phyloP scores from a whole-genome alignment of 768 basidiomycete genomes.

The Collybia sordida region DNA sequence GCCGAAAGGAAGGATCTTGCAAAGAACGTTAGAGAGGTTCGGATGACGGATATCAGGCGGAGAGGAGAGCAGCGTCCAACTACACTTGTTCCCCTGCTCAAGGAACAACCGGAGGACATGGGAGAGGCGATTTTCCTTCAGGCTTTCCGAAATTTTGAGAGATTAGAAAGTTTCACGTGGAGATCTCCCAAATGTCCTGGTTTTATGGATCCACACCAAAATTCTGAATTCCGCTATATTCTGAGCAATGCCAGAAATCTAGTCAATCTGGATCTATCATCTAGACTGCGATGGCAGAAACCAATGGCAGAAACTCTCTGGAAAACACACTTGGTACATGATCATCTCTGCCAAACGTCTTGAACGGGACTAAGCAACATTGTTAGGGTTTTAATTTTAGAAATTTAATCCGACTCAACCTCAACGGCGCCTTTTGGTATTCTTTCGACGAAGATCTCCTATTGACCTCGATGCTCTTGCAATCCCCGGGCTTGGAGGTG shows the following conservation, averaged over 20 bases:
- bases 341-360: too few species aligned
- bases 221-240: too few species aligned
- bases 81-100: neutral
- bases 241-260: too few species aligned
- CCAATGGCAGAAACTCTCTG: too few species aligned
- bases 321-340: too few species aligned
- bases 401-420: neutral
- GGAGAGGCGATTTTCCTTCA: neutral
- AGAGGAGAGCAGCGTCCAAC: neutral
- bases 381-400: neutral
- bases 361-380: too few species aligned
- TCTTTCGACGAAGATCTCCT: neutral
- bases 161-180: neutral
- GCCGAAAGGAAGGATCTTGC: neutral
- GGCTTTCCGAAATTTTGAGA: neutral
- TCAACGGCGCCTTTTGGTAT: neutral
- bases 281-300: too few species aligned
- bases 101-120: neutral
- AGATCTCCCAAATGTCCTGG: neutral
- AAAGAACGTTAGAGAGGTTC: neutral
- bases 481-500: neutral
- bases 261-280: too few species aligned
- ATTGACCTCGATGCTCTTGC: neutral
- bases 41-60: neutral
- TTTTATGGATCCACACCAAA: too few species aligned